phyloP scores from a whole-genome alignment of 1,284 basidiomycete genomes.

The Apiotrichum veenhuisii region DNA sequence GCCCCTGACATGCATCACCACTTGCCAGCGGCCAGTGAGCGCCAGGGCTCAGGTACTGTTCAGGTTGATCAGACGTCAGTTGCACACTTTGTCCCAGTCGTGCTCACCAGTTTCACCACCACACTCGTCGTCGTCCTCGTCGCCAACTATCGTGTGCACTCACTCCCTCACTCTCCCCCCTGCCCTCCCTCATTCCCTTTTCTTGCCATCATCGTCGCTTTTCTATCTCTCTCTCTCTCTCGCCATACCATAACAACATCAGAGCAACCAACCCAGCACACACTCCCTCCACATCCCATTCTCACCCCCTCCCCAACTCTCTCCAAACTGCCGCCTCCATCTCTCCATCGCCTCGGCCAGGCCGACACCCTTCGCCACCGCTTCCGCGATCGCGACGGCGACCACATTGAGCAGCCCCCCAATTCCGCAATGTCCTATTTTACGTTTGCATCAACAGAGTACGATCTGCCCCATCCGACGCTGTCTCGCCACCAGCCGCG shows the following conservation, averaged over 20 bases:
- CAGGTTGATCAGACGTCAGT: too few species aligned
- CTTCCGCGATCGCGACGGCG: neutral
- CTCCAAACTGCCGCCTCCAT: constrained; percentile 4
- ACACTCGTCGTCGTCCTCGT: too few species aligned
- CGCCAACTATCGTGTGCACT: neutral
- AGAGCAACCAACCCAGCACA: neutral
- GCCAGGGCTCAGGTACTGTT: too few species aligned
- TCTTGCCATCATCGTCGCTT: too few species aligned
- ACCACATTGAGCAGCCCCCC: neutral
- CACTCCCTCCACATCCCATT: neutral
- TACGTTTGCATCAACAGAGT: constrained; percentile 16
- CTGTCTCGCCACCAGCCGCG: constrained; percentile 22
- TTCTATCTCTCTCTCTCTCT: neutral
- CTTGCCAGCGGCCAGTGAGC: too few species aligned
- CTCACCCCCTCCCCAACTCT: neutral
- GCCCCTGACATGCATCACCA: too few species aligned
- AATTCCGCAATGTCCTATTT: constrained; percentile 17
- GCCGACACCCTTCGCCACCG: constrained; percentile 1
- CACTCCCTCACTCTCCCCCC: neutral
- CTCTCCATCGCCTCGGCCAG: neutral
- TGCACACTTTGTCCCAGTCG: too few species aligned
- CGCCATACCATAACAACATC: neutral
- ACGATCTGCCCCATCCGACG: constrained; percentile 21
- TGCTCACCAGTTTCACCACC: too few species aligned
- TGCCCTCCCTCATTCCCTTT: too few species aligned